Evolutionary conservation across 192 early-diverging fungal species (phyloP), one percentile per base, ranked within the genome.

Genomic region (Podila horticola): DNA sequence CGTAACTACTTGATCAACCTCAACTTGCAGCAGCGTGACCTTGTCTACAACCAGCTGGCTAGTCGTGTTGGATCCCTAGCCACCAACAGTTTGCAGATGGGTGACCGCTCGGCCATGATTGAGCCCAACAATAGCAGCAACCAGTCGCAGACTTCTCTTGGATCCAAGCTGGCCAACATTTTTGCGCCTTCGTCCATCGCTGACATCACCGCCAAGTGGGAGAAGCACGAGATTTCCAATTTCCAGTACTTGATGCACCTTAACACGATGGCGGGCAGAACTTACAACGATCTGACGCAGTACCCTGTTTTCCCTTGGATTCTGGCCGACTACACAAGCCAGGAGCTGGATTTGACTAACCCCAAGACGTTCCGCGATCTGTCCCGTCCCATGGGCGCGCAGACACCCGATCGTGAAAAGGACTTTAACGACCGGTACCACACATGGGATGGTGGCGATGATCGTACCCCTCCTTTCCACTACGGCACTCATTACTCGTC

Each of bases 401-500:
- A 95, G 66, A 92, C 94, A 36, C 84, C 88, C 6, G 85, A 89
- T 38, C 86, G 95, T 61, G 76, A 83, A 65, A 79, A 88, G 51
- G 88, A 95, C 65, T 94, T 91, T 77, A 74, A 85, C 31, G 89
- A 90, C 19, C 83, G 91, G 19, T 91, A 89, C 74, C 84, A 85
- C 31, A 86, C 88, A 41, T 92, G 91, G 90, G 91, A 92, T 58
- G 74, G 86, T 71, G 75, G 74, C 13, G 82, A 85, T 49, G 84
- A 76, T 30, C 75, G 67, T 15, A 85, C 75, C 10, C 89, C 89
- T 34, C 86, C 89, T 51, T 97, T 97, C 83, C 94, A 96, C 63
- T 98, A 98, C 77, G 97, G 96, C n/a, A 97, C 96, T 12, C 97
- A 98, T 76, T 98, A 98, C 82, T 96, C 95, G 1, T 97, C 95